A percentile compares a stretch with the other conserved stretches of the same genome.
Conservation (phyloP, 2,329 filamentous ascomycete genomes). For the Aschersonia sp. region DNA sequence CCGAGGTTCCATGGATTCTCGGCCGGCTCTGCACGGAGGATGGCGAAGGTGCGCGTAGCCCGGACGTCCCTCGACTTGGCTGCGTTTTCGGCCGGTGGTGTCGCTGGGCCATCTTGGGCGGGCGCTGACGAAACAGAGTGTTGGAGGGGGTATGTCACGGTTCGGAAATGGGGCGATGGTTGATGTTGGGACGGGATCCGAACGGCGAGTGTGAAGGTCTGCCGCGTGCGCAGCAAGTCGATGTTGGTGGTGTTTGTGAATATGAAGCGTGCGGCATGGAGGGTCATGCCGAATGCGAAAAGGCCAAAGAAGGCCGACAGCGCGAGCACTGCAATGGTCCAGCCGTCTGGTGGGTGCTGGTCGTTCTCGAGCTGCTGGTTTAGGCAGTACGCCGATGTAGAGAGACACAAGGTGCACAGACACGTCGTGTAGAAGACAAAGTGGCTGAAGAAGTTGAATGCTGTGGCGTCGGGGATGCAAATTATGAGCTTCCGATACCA, state of each 20-base stretch:
- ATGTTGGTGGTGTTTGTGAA: slow-evolving; percentile 71
- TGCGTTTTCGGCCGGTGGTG: not conserved
- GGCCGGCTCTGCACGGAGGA: slow-evolving; percentile 56
- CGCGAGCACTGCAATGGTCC: slow-evolving; percentile 52
- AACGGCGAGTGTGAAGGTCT: slow-evolving; percentile 61
- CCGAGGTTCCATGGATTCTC: slow-evolving; percentile 83
- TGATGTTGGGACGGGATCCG: slow-evolving; percentile 41
- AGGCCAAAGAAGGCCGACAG: slow-evolving; percentile 60
- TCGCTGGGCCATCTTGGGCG: not conserved
- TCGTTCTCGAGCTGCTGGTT: slow-evolving; percentile 31
- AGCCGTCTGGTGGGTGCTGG: slow-evolving; percentile 31
- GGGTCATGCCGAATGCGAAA: slow-evolving; percentile 68
- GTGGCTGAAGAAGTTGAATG: slow-evolving; percentile 87
- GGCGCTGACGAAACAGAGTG: not conserved
- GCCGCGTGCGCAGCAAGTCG: slow-evolving; percentile 53
- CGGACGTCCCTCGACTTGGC: slow-evolving; percentile 21
- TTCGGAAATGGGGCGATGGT: slow-evolving; percentile 26
- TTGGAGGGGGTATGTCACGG: slow-evolving; percentile 44
- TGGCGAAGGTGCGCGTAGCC: slow-evolving; percentile 58
- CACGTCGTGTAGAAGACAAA: slow-evolving; percentile 63
- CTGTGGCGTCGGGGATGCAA: slow-evolving; percentile 14
- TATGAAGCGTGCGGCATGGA: slow-evolving; percentile 56
- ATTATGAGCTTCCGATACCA: too few relatives aligned
- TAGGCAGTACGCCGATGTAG: slow-evolving; percentile 50
- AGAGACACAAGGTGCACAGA: slow-evolving; percentile 51